Conservation (phyloP, 139 green algal species). For the Chlamydomonas schloesseri region DNA sequence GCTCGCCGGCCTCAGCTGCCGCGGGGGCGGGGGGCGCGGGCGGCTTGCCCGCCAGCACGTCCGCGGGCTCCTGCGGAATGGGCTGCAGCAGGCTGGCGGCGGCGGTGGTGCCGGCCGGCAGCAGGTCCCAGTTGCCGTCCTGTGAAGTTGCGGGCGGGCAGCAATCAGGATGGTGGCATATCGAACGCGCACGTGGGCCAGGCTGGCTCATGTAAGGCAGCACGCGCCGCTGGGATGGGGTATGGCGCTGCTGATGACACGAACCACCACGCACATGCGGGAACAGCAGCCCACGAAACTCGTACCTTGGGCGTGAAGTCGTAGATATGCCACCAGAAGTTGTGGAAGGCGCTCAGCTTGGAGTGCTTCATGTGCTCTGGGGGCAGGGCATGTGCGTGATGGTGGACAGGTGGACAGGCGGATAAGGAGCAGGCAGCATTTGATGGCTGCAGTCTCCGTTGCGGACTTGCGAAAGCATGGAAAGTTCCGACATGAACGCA, state of each 20-base stretch:
- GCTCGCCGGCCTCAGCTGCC: background rate
- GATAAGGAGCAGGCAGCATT: too few species aligned
- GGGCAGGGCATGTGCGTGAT: too few species aligned
- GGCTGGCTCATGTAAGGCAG: too few species aligned
- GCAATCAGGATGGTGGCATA: too few species aligned
- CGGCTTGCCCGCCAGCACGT: background rate
- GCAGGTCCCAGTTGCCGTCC: constrained; percentile 31
- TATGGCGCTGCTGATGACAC: background rate
- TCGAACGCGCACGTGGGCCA: too few species aligned
- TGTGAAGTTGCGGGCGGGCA: too few species aligned
- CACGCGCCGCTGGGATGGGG: too few species aligned
- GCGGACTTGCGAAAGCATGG: too few species aligned
- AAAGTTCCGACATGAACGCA: too few species aligned
- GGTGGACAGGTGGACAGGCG: too few species aligned
- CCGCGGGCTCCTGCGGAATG: background rate
- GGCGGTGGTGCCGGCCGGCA: background rate
- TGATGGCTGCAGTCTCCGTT: too few species aligned
- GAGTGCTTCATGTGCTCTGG: constrained; percentile 62
- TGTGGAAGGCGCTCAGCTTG: constrained; percentile 65
- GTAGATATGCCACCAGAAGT: constrained; percentile 78
- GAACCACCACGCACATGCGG: background rate
- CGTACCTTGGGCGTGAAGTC: constrained; percentile 75
- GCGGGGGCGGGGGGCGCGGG: background rate
- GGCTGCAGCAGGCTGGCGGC: constrained; percentile 1
- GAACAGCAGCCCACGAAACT: too few species aligned